Percentiles rank a stretch among this genome's conserved stretches.
Evolutionary conservation across 805 yeast species (phyloP).

Genomic region (Nakazawaea ernobii): DNA sequence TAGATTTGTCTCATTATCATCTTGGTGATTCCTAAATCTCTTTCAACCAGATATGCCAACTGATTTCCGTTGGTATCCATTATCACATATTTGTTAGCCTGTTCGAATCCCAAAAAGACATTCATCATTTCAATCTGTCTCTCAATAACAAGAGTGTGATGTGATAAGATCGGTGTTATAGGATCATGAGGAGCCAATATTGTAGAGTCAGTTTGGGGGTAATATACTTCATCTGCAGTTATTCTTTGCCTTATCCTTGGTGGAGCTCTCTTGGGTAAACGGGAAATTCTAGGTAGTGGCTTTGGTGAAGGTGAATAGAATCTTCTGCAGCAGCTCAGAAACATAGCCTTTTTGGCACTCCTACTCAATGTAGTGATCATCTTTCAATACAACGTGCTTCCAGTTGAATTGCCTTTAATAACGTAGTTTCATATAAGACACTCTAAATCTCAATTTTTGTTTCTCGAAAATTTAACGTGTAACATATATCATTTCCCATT

Average conservation of each 20-base stretch:
- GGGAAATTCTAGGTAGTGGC: conserved; percentile 1
- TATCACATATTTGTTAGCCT: conserved; percentile 73
- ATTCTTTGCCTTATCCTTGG: conserved; percentile 6
- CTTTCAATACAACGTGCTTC: neutral
- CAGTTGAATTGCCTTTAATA: no score
- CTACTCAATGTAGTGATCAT: neutral
- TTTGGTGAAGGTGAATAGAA: conserved; percentile 8
- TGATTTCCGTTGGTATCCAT: conserved; percentile 69
- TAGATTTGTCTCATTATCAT: conserved; percentile 78
- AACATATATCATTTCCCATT: no score
- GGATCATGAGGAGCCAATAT: conserved; percentile 54
- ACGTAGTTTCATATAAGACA: no score
- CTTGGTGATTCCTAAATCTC: conserved; percentile 64
- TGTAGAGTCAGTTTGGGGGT: conserved; percentile 6
- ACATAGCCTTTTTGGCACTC: neutral
- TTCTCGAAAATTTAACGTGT: no score
- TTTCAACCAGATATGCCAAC: conserved; percentile 77
- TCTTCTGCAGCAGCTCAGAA: neutral
- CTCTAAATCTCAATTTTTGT: no score
- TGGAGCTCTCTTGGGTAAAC: neutral
- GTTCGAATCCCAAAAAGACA: conserved; percentile 83
- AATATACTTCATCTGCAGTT: conserved; percentile 7
- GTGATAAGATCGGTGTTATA: conserved; percentile 54
- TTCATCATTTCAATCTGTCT: conserved; percentile 87
- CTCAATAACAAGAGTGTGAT: conserved; percentile 84